Evolutionary conservation across 768 basidiomycete species (phyloP).

Genomic region (Mycena haematopus): DNA sequence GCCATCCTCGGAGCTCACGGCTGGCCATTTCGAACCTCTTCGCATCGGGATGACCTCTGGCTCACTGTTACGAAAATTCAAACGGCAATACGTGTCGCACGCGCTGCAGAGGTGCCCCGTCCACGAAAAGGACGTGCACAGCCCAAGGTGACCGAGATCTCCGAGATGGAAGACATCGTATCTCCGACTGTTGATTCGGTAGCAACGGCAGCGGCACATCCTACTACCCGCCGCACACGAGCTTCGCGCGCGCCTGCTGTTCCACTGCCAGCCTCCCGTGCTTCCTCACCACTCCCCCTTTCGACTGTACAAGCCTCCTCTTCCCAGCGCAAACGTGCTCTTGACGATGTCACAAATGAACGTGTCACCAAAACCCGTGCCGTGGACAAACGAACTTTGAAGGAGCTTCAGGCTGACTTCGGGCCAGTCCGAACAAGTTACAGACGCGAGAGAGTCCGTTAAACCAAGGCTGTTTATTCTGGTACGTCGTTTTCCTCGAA

Average conservation of each 20-base stretch:
- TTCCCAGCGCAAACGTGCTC: background rate
- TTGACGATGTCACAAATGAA: background rate
- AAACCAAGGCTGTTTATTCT: too few relatives aligned
- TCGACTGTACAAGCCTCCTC: background rate
- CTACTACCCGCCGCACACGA: background rate
- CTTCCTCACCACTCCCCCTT: background rate
- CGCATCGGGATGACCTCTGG: too few relatives aligned
- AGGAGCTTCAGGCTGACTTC: too few relatives aligned
- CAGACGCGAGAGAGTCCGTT: too few relatives aligned
- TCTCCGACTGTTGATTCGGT: background rate
- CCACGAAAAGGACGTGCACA: background rate
- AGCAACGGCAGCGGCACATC: background rate
- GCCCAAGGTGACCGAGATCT: background rate
- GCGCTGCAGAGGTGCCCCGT: background rate
- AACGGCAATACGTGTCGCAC: background rate
- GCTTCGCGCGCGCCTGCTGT: background rate
- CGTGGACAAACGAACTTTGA: too few relatives aligned
- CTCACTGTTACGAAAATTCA: background rate
- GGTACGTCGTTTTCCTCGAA: too few relatives aligned
- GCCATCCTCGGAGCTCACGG: background rate
- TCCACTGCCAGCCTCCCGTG: background rate
- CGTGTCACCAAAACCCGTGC: background rate
- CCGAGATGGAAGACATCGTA: background rate
- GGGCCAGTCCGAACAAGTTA: too few relatives aligned
- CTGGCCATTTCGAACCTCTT: background rate